Base-by-base conservation (phyloP, 1,139 yeast genomes). In the Hansenula lynferdii region DNA sequence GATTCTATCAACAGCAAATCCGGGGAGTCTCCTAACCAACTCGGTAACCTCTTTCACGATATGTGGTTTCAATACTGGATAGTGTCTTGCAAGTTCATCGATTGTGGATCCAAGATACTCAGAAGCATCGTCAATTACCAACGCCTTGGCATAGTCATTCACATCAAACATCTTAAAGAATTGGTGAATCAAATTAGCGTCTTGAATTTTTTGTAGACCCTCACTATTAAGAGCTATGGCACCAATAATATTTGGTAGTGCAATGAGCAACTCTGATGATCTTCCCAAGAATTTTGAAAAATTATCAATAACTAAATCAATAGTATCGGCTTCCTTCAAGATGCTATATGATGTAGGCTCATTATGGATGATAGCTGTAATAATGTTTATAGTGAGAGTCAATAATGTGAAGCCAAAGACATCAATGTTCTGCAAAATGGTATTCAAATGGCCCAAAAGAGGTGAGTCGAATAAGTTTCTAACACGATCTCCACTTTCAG, bases 301-400 rank as follows among this genome's bases (percentile, higher is more conserved):
- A 50, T 75, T 67, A 41, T 73, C 71, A 37, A 89, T 58, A 28
- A 89, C 70, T 1, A 77, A 66, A 38, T 84, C 85, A 29, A 89
- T 75, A 2, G 86, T 77, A 2, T 78, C 75, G 0, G 95, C 85
- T 57, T 90, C 97, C 36, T 77, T 80, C 51, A 90, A 70, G 35
- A 90, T 83, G 3, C 86, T 73, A 54, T 75, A 89, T 5, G 96
- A 87, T 0, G 97, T 87, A 4, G 97, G 96, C 53, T 90, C 97
- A 49, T 85, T 85, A 56, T 90, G 94, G 35, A 90, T 78, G 46
- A 89, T 85, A 25, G 76, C 75, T 34, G 83, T 75, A 19, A 89
- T 72, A 17, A 83, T 75, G 48, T 79, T 85, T 28, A 90, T 61
- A 0, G 87, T 73, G 16, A 76, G 68, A 0, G 87, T 70, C 16